Percentiles rank a stretch among this genome's conserved stretches.
These are phyloP conservation scores for Aspergillus floridensis DNA, from an alignment of 2,329 filamentous ascomycete genomes.

Conservation along the genomic window DNA sequence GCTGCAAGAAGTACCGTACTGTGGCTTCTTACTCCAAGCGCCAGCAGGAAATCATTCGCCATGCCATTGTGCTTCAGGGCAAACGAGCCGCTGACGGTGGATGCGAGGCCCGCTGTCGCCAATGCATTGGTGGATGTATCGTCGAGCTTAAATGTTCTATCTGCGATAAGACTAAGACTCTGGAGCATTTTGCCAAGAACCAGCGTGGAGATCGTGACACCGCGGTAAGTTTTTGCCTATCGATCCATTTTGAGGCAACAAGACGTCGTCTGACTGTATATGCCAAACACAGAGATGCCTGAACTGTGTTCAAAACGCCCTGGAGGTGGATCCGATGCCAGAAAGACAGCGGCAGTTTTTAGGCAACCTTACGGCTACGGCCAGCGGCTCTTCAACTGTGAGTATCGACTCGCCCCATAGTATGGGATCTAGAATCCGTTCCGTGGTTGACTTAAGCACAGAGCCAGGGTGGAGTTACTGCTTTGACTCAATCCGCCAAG, in stretches of 20 bases:
- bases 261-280: not conserved
- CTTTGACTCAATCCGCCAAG: conserved; percentile 6
- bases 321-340: conserved; percentile 34
- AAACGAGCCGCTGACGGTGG: conserved; percentile 16
- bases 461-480: conserved; percentile 17
- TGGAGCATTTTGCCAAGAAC: conserved; percentile 51
- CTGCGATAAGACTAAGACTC: conserved; percentile 47
- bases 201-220: conserved; percentile 48
- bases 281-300: conserved; percentile 40
- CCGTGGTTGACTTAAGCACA: not conserved
- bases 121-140: conserved; percentile 44
- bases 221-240: conserved; percentile 38
- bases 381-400: conserved; percentile 6
- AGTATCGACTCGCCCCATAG: not conserved
- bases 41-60: conserved; percentile 41
- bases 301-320: conserved; percentile 35
- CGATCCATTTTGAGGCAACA: not conserved
- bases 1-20: conserved; percentile 44
- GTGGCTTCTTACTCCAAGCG: conserved; percentile 47
- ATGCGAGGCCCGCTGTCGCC: conserved; percentile 39
- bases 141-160: conserved; percentile 50
- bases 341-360: conserved; percentile 25
- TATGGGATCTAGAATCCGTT: not conserved
- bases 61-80: conserved; percentile 22
- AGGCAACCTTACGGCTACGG: conserved; percentile 10